Evolutionary conservation across 495 filamentous ascomycete species (phyloP), one percentile per base, ranked within the genome.

Genomic region (Neurospora tetraspora): DNA sequence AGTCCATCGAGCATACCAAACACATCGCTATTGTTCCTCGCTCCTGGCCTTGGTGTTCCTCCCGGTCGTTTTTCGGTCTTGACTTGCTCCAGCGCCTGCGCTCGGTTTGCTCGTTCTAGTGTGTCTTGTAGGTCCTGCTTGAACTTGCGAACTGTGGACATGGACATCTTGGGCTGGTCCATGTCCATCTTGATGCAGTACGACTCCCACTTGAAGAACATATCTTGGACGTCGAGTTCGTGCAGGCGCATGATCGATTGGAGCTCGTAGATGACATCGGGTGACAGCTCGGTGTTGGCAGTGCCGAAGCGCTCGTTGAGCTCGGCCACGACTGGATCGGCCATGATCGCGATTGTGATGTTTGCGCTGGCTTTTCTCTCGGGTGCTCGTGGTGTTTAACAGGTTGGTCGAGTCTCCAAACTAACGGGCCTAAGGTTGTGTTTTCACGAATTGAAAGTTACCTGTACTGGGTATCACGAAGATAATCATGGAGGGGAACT

Each of bases 151-250:
- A 92, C 86, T 1, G 87, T 92, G 20, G 90, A 86, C 36, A 94
- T 79, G 73, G 89, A 87, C 71, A 94, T 78, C 70, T 88, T 92
- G 53, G 88, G 89, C 74, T 93, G 90, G 27, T 94, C 92, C 43
- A 85, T 77, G 23, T 85, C 86, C 92, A 98, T 96, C 83, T 94
- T 97, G 76, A 99, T 91, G 78, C 90, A 91, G 85, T 97, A 98
- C 0, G 93, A 93, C 77, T 99, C 95, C 96, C 96, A 99, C 87
- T 98, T 97, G 88, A 90, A 98, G 79, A 91, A 97, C 20, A 98
- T 85, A 76, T 99, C 95, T 78, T 97, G 88, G 36, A 88, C 85
- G 38, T 87, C 84, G 71, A 97, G 86, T 23, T 87, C 86, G 80
- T 97, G 92, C 20, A 98, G 83, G 69, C 90, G 90, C 80, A 96